Evolutionary conservation across 163 green algal genomes (phyloP), one percentile per base, ranked within the genome.

Genomic region (Trebouxia gelatinosa): DNA sequence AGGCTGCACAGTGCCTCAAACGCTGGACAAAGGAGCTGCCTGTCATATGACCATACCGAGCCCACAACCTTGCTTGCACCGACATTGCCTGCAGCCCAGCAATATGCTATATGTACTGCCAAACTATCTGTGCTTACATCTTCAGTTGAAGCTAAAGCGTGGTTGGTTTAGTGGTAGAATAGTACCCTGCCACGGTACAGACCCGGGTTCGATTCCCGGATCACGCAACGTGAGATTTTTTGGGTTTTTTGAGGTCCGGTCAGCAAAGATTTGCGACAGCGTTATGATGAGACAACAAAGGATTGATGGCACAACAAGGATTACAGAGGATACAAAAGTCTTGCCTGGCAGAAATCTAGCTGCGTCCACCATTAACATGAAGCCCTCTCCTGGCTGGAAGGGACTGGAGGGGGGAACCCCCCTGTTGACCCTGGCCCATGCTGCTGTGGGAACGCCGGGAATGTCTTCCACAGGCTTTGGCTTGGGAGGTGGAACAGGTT

Each of bases 41-140:
- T 72, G 61, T 82, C 80, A 35, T 66, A 76, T 16, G 75, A 81
- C 74, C 75, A 88, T 32, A 89, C 72, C 1, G 46, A 70, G 39
- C 64, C 82, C 50, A 84, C 62, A 21, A 91, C 82, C 68, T 87
- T 88, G 74, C 74, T 89, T 65, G 90, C 83, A 31, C 85, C 90
- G 7, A 81, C 65, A 78, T 86, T 90, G 72, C 75, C 78, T 78
- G 71, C 3, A 59, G 26, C n/a, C n/a, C 38, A 58, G 65, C 65
- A 74, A 21, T 6, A n/a, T n/a, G n/a, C n/a, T n/a, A n/a, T n/a
- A n/a, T n/a, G n/a, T n/a, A n/a, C n/a, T n/a, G n/a, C n/a, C n/a
- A n/a, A n/a, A n/a, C n/a, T n/a, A n/a, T n/a, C n/a, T n/a, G n/a
- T n/a, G n/a, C n/a, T n/a, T n/a, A n/a, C n/a, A n/a, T n/a, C n/a